phyloP scores from a whole-genome alignment of 1,139 yeast species.

The Lipomyces yarrowii region DNA sequence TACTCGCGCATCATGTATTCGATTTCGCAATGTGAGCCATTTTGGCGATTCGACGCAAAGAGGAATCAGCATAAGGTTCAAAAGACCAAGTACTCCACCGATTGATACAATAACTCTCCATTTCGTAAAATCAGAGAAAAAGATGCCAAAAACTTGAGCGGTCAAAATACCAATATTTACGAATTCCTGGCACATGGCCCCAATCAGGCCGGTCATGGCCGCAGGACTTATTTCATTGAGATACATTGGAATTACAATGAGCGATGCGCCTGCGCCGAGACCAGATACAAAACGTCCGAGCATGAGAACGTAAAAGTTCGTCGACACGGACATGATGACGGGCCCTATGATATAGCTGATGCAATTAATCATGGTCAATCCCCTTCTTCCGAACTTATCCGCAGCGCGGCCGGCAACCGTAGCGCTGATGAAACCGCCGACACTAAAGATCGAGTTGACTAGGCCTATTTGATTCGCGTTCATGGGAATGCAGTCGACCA shows the following conservation, averaged over 20 bases:
- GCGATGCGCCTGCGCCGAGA: conserved; percentile 80
- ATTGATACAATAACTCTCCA: conserved; percentile 73
- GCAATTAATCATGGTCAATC: conserved; percentile 59
- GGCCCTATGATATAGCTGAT: conserved; percentile 69
- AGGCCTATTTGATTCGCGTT: conserved; percentile 69
- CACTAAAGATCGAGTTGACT: conserved; percentile 78
- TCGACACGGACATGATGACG: conserved; percentile 57
- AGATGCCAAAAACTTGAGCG: conserved; percentile 73
- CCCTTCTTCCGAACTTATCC: conserved; percentile 65
- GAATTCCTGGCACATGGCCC: conserved; percentile 81
- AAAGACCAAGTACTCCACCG: conserved; percentile 59
- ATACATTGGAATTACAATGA: conserved; percentile 81
- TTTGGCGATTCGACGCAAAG: conserved; percentile 78
- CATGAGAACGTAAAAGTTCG: conserved; percentile 50
- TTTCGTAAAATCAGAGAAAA: conserved; percentile 61
- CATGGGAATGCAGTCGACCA: conserved; percentile 59
- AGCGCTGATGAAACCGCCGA: conserved; percentile 87
- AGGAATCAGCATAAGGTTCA: conserved; percentile 51
- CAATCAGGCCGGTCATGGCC: conserved; percentile 69
- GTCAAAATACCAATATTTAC: conserved; percentile 80
- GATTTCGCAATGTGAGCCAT: conserved; percentile 58
- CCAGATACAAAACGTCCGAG: conserved; percentile 83
- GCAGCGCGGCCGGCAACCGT: conserved; percentile 71
- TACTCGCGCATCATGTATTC: conserved; percentile 44
- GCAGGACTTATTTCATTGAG: conserved; percentile 80